Percentiles rank a stretch among this genome's conserved stretches.
Evolutionary conservation across 2,329 filamentous ascomycete species (phyloP).

Genomic region (Escovopsis sp.): DNA sequence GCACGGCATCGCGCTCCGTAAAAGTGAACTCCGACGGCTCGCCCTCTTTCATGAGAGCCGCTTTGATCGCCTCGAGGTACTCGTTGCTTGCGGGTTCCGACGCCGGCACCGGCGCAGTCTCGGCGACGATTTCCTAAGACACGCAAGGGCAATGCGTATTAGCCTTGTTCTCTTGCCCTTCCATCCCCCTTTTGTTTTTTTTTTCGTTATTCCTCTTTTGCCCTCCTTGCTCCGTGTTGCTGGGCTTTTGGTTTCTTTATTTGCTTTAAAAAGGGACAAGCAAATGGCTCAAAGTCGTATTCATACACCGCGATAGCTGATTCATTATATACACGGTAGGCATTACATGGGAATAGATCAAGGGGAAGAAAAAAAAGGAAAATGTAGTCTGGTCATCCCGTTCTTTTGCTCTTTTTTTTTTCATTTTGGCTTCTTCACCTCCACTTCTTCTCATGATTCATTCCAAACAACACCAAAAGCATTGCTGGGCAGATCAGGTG

Average conservation of each 20-base stretch:
- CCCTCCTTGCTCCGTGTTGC: no score
- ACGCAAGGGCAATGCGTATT: conserved; percentile 8
- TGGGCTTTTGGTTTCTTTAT: no score
- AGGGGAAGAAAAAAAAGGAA: not conserved
- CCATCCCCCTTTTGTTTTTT: not conserved
- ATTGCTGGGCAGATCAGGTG: conserved; percentile 5
- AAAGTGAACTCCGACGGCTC: conserved; percentile 65
- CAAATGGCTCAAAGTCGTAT: conserved; percentile 1
- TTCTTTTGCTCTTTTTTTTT: conserved; percentile 3
- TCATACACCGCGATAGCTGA: not conserved
- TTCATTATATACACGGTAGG: not conserved
- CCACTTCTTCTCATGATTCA: conserved; percentile 6
- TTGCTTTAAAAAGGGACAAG: conserved; percentile 5
- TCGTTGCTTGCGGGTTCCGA: conserved; percentile 35
- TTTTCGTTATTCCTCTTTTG: no score
- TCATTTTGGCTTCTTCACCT: not conserved
- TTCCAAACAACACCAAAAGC: conserved; percentile 4
- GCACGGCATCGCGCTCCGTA: conserved; percentile 73
- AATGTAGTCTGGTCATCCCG: conserved; percentile 1
- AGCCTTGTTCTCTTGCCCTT: conserved; percentile 7
- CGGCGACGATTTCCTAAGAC: conserved; percentile 9
- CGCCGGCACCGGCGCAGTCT: no score
- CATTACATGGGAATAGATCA: no score
- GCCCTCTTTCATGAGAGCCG: conserved; percentile 57
- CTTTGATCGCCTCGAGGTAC: conserved; percentile 60